Evolutionary conservation across 768 basidiomycete genomes (phyloP).

Genomic region (Suillus subalutaceus): DNA sequence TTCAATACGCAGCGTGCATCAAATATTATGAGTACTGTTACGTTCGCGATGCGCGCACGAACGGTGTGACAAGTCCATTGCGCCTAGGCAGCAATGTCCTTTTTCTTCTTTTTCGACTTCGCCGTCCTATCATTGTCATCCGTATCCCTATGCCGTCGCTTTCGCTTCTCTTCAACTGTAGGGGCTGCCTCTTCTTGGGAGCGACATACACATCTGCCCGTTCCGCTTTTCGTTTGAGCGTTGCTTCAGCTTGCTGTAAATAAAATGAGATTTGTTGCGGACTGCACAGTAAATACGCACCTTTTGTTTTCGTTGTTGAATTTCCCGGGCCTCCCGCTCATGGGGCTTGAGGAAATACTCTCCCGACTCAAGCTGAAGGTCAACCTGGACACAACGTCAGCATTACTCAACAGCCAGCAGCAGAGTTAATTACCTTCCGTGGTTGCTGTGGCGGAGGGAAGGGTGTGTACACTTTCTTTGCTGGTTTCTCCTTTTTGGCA

Average conservation of each 20-base stretch:
- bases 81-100: conserved; percentile 13
- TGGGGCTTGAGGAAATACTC: conserved; percentile 96
- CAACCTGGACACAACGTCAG: conserved; percentile 53
- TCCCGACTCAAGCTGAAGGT: conserved; percentile 93
- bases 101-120: conserved; percentile 47
- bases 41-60: neutral
- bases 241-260: conserved; percentile 75
- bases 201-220: conserved; percentile 89
- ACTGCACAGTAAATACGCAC: conserved; percentile 1
- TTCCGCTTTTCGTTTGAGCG: conserved; percentile 70
- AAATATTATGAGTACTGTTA: too few relatives aligned
- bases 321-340: conserved; percentile 81
- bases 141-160: conserved; percentile 49
- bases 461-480: conserved; percentile 96
- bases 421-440: conserved; percentile 66
- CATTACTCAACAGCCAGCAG: conserved; percentile 9
- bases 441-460: conserved; percentile 96
- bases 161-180: conserved; percentile 78
- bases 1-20: neutral
- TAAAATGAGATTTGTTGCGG: conserved; percentile 8
- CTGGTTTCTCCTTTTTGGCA: conserved; percentile 48
- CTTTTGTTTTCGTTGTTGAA: conserved; percentile 75
- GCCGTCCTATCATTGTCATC: conserved; percentile 31
- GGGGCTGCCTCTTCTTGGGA: conserved; percentile 72
- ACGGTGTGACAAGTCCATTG: too few relatives aligned